Evolutionary conservation across 2,329 filamentous ascomycete genomes (phyloP).

Genomic region (Trichoderma semiorbis): DNA sequence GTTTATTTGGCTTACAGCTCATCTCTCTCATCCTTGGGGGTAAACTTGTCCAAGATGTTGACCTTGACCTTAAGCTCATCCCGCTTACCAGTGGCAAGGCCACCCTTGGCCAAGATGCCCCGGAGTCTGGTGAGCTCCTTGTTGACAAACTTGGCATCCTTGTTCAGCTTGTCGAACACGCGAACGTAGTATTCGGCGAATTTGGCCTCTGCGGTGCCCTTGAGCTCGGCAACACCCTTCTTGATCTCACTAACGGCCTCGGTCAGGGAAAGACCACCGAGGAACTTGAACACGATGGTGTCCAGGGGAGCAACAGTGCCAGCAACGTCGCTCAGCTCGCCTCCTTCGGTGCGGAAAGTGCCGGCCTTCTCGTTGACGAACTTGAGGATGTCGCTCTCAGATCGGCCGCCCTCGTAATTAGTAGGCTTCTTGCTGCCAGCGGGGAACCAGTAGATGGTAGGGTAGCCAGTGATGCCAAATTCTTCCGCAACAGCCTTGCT

Average conservation of each 20-base stretch:
- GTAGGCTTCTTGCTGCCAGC: slow-evolving; percentile 72
- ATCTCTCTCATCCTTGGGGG: slow-evolving; percentile 60
- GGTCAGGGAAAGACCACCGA: slow-evolving; percentile 57
- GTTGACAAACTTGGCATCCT: slow-evolving; percentile 72
- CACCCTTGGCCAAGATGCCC: slow-evolving; percentile 80
- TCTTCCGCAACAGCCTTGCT: slow-evolving; percentile 73
- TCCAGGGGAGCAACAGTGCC: slow-evolving; percentile 82
- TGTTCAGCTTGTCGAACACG: slow-evolving; percentile 78
- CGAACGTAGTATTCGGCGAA: slow-evolving; percentile 93
- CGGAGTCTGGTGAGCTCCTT: slow-evolving; percentile 84
- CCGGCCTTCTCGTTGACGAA: slow-evolving; percentile 89
- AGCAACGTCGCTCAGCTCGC: slow-evolving; percentile 71
- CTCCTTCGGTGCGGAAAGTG: slow-evolving; percentile 78
- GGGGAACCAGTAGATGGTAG: slow-evolving; percentile 97
- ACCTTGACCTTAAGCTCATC: slow-evolving; percentile 83
- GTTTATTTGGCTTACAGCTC: slow-evolving; percentile 28
- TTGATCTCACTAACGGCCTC: slow-evolving; percentile 68
- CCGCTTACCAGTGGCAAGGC: slow-evolving; percentile 77
- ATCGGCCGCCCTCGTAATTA: slow-evolving; percentile 71
- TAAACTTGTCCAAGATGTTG: slow-evolving; percentile 82
- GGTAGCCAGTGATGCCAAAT: slow-evolving; percentile 80
- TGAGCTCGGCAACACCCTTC: slow-evolving; percentile 63
- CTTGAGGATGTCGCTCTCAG: slow-evolving; percentile 69
- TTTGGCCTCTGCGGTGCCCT: slow-evolving; percentile 62
- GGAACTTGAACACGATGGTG: slow-evolving; percentile 69